Conservation (phyloP, 2,329 filamentous ascomycete species). For the Paradendryphiella salina region DNA sequence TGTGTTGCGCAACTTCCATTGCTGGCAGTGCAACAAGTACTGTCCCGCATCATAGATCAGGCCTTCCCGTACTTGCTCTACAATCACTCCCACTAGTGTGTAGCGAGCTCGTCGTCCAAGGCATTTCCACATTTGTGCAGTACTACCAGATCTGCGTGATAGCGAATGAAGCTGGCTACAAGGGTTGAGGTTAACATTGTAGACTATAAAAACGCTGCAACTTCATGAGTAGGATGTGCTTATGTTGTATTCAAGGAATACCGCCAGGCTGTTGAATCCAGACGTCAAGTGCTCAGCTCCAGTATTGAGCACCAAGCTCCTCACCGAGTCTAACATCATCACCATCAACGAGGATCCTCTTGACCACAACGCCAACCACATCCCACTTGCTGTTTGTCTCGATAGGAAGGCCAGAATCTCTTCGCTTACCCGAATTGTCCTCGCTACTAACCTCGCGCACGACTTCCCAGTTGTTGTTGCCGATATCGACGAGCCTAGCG, state of each 20-base stretch:
- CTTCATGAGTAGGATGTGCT: not conserved
- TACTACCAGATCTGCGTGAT: too few relatives aligned
- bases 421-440: slow-evolving; percentile 34
- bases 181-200: too few relatives aligned
- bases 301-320: slow-evolving; percentile 38
- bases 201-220: too few relatives aligned
- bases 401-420: slow-evolving; percentile 38
- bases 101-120: slow-evolving; percentile 1
- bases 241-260: not conserved
- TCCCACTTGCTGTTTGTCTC: slow-evolving; percentile 42
- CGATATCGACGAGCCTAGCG: slow-evolving; percentile 37
- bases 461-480: slow-evolving; percentile 39
- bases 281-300: slow-evolving; percentile 12
- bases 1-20: too few relatives aligned
- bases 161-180: not conserved
- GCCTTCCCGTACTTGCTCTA: too few relatives aligned
- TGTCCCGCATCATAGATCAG: too few relatives aligned
- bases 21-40: too few relatives aligned
- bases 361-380: slow-evolving; percentile 41
- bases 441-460: slow-evolving; percentile 38
- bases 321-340: slow-evolving; percentile 37
- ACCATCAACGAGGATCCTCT: slow-evolving; percentile 34
- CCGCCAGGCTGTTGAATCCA: not conserved
- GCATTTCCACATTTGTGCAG: not conserved
- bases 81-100: slow-evolving; percentile 3